Base-by-base conservation (phyloP, 1,284 basidiomycete genomes). In the Boletus sp. region DNA sequence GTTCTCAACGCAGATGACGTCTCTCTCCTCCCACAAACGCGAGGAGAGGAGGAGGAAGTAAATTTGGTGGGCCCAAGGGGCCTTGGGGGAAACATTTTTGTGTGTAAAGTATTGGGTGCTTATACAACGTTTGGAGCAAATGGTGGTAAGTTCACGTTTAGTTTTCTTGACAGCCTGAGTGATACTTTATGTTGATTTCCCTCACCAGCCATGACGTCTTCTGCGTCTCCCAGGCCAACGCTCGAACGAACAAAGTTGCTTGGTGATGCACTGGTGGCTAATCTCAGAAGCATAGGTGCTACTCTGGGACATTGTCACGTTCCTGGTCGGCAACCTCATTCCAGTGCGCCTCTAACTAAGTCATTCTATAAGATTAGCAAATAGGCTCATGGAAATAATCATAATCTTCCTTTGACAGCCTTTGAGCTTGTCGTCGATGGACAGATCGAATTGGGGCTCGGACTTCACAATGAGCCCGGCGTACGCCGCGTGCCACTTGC, bases 1-100 rank as follows among this genome's bases (percentile, higher is more conserved):
- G 69, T 86, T 22, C 69, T 85, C 41, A 82, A 86, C 2, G 79
- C 80, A 7, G 84, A 88, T 60, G 84, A 88, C 58, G 80, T 85
- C 5, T 75, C 73, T 57, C 76, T 63, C 68, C 80, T 61, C 57
- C 70, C 41, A 39, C 51, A 50, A 20, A 33, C 49, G 7, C 46
- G 20, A 30, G 46, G 41, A 26, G 35, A 22, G 14, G 38, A 44
- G 4, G 58, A 56, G 26, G 65, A 65, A 9, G 27, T 13, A 22
- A 60, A 54, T 32, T 52, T 77, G 13, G 77, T 79, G 3, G 80
- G 79, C 4, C 69, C 77, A 8, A 62, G 81, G 50, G 81, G 81
- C 19, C 68, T 85, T 3, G 81, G 76, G 0, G 82, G 80, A 4
- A 86, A 83, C 29, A 77, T 84, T 12, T 65, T 87, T 13, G 80